phyloP scores from a whole-genome alignment of 2,329 filamentous ascomycete species.

The Aspergillus sp. region DNA sequence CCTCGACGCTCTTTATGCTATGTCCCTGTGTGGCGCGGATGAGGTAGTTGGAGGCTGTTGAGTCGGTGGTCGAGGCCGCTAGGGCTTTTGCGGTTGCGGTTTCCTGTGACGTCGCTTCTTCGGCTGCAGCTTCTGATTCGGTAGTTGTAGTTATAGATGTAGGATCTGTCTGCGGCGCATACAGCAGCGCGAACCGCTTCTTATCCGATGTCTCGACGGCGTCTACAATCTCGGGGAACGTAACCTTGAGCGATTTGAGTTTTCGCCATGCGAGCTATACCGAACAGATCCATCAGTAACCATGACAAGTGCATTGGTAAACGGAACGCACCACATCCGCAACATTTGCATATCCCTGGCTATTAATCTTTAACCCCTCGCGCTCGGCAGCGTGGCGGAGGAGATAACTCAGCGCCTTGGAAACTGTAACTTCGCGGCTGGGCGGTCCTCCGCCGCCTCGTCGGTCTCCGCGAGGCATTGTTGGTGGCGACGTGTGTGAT shows the following conservation, averaged over 20 bases:
- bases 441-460: slow-evolving; percentile 16
- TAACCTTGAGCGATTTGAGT: slow-evolving; percentile 72
- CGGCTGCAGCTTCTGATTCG: background rate
- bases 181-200: slow-evolving; percentile 83
- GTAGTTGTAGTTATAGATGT: slow-evolving; percentile 22
- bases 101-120: background rate
- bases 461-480: slow-evolving; percentile 9
- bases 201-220: slow-evolving; percentile 81
- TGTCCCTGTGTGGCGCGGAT: slow-evolving; percentile 98
- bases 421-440: slow-evolving; percentile 43
- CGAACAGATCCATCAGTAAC: background rate
- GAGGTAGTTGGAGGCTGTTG: slow-evolving; percentile 71
- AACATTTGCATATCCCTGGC: slow-evolving; percentile 65
- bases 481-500: slow-evolving; percentile 10
- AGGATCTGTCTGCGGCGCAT: slow-evolving; percentile 41
- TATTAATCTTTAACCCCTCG: slow-evolving; percentile 62
- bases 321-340: slow-evolving; percentile 57
- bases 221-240: slow-evolving; percentile 71
- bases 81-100: slow-evolving; percentile 33
- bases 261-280: slow-evolving; percentile 60
- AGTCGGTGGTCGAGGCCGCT: slow-evolving; percentile 50
- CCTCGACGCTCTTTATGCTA: slow-evolving; percentile 73
- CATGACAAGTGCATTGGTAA: background rate
- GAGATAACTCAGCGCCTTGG: slow-evolving; percentile 50
- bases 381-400: slow-evolving; percentile 65